A percentile compares a stretch with the other conserved stretches of the same genome.
Conservation (phyloP, 148 eudicot genomes). For the Chenopodium quinoa region DNA sequence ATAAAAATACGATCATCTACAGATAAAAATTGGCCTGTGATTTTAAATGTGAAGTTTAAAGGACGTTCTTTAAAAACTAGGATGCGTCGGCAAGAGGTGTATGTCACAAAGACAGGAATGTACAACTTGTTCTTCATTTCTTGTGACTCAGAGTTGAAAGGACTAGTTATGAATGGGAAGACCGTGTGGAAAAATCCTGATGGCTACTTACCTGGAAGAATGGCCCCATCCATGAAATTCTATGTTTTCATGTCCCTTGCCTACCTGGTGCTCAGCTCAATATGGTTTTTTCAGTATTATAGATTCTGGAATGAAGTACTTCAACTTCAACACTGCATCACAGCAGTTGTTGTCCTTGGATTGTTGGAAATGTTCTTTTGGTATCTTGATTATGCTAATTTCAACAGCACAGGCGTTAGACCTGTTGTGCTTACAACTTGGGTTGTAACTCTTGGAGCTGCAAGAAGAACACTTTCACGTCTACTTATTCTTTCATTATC, state of each 20-base stretch:
- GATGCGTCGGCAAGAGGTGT: slow-evolving; percentile 56
- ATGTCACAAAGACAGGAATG: slow-evolving; percentile 85
- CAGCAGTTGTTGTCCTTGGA: slow-evolving; percentile 78
- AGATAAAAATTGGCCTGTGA: slow-evolving; percentile 68
- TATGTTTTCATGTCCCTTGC: slow-evolving; percentile 73
- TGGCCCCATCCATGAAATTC: slow-evolving; percentile 90
- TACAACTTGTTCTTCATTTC: slow-evolving; percentile 91
- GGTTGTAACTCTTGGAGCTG: slow-evolving; percentile 89
- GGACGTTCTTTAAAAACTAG: slow-evolving; percentile 53
- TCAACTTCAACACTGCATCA: slow-evolving; percentile 89
- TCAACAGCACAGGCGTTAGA: slow-evolving; percentile 73
- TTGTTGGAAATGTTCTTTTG: slow-evolving; percentile 83
- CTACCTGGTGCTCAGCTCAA: slow-evolving; percentile 57
- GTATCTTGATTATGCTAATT: slow-evolving; percentile 89
- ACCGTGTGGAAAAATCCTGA: slow-evolving; percentile 93
- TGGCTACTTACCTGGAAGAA: slow-evolving; percentile 95
- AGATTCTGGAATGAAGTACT: slow-evolving; percentile 82
- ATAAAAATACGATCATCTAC: slow-evolving; percentile 67
- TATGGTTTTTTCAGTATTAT: slow-evolving; percentile 81
- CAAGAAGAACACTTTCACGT: slow-evolving; percentile 79
- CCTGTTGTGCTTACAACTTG: slow-evolving; percentile 78
- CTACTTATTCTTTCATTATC: slow-evolving; percentile 82
- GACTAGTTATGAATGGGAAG: slow-evolving; percentile 62
- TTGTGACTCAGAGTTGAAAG: slow-evolving; percentile 85
- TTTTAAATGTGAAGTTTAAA: slow-evolving; percentile 63